Conservation (phyloP, 2,329 filamentous ascomycete genomes). For the Xylariaceae sp. region DNA sequence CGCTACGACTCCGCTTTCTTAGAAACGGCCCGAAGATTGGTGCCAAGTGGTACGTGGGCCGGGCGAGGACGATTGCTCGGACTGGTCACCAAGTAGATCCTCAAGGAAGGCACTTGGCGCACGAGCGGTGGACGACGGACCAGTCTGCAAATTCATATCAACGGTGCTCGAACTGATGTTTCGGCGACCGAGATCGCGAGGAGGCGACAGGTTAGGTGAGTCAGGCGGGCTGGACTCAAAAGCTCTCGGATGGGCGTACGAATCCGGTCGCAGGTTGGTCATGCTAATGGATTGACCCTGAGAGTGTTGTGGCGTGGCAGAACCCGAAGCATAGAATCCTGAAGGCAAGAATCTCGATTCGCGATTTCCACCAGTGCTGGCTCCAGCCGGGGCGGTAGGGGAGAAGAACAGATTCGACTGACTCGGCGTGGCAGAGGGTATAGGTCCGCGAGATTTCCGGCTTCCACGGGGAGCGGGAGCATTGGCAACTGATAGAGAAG, state of each 20-base stretch:
- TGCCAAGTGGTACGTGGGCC: conserved; percentile 26
- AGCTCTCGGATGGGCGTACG: conserved; percentile 46
- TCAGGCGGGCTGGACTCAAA: conserved; percentile 55
- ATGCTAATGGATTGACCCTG: conserved; percentile 54
- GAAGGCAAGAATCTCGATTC: conserved; percentile 80
- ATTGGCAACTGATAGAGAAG: conserved; percentile 47
- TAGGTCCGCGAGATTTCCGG: conserved; percentile 49
- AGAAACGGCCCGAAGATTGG: conserved; percentile 22
- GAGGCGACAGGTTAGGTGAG: conserved; percentile 52
- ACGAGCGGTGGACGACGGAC: conserved; percentile 53
- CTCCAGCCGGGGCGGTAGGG: conserved; percentile 67
- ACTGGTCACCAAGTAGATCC: conserved; percentile 77
- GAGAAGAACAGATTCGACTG: conserved; percentile 85
- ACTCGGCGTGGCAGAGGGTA: conserved; percentile 53
- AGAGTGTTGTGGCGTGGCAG: conserved; percentile 43
- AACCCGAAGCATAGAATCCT: conserved; percentile 79
- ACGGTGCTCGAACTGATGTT: conserved; percentile 61
- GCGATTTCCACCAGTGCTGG: conserved; percentile 51
- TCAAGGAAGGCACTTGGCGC: conserved; percentile 88
- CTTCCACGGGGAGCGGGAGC: conserved; percentile 45
- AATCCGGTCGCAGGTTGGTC: conserved; percentile 56
- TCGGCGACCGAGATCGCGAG: conserved; percentile 29
- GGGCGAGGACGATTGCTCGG: conserved; percentile 44
- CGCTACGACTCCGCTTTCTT: not conserved
- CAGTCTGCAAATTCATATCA: conserved; percentile 50